A percentile compares a stretch with the other conserved stretches of the same genome.
phyloP scores from a whole-genome alignment of 2,329 filamentous ascomycete species.

The Hymenoscyphus scutula region DNA sequence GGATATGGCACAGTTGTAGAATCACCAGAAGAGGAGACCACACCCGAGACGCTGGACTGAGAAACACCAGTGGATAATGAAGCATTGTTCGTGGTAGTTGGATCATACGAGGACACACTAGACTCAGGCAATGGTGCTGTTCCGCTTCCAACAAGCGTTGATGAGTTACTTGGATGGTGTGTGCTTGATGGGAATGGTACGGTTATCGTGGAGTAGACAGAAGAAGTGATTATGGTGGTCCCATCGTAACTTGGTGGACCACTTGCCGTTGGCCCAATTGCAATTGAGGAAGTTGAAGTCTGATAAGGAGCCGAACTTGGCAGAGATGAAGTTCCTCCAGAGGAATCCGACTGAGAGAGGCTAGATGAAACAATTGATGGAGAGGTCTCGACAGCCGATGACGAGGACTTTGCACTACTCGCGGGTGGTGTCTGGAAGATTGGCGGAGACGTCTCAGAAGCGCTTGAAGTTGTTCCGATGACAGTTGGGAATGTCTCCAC shows the following conservation, averaged over 20 bases:
- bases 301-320: constrained; percentile 1
- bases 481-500: constrained; percentile 13
- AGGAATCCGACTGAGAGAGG: not conserved
- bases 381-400: not conserved
- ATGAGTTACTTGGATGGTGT: constrained; percentile 5
- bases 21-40: constrained; percentile 2
- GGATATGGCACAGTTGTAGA: constrained; percentile 18
- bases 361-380: not conserved
- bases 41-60: constrained; percentile 2
- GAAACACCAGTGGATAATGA: constrained; percentile 3
- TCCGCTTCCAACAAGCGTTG: not conserved
- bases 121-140: not conserved
- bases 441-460: not conserved
- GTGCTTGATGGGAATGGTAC: not conserved
- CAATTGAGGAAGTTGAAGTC: not conserved
- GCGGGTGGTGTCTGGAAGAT: not conserved
- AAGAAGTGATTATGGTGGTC: not conserved
- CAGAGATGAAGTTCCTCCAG: constrained; percentile 3
- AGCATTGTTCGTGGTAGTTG: not conserved
- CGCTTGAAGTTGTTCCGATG: not conserved
- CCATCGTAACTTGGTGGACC: not conserved
- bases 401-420: not conserved
- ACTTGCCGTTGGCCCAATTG: not conserved
- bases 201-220: not conserved
- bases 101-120: not conserved